Base-by-base conservation (phyloP, 2,329 filamentous ascomycete genomes). In the Zymoseptoria tritici region DNA sequence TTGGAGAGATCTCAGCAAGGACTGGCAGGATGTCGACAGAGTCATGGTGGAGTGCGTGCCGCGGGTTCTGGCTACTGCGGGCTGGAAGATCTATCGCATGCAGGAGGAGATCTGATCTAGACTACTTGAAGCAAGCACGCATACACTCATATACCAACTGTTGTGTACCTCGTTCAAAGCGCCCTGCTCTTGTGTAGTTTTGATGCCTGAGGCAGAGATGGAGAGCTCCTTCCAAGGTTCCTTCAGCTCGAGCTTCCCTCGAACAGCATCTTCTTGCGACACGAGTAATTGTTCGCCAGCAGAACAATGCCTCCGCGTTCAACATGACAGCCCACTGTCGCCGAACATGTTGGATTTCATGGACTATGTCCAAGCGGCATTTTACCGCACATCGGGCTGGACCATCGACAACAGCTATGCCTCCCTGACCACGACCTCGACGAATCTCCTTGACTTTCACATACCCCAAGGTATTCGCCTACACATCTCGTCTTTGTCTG, bases 291-390 rank as follows among this genome's bases (percentile, higher is more conserved):
- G 13, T 46, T 46, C 36, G 13, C 36, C 36, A 46, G 36, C 36
- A 46, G 36, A 46, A 46, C 13, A n/a, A 46, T 46, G 36, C 36
- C 36, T 46, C 13, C 16, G 36, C 36, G 13, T 46, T 46, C 6
- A 46, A 46, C 36, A 46, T 46, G 36, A 46, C 36, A 16, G 13
- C 13, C 13, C 36, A 46, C 36, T 46, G 36, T 46, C 58, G 59
- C 50, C 19, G 36, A 53, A 24, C n/a, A 97, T 97, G 92, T 86
- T 94, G 79, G 88, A 92, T 78, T 97, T 96, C 80, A 96, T 97
- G 90, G 91, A 96, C 78, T 93, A 95, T 80, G 88, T 97, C 79
- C 91, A 96, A 77, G 84, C 88, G 77, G 89, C 90, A 70, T 97
- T 96, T 78, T 90, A 91, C 75, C 83, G 89, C 73, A 87, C 89